Evolutionary conservation across 2,329 filamentous ascomycete species (phyloP).

Genomic region (Botrytis sinoallii): DNA sequence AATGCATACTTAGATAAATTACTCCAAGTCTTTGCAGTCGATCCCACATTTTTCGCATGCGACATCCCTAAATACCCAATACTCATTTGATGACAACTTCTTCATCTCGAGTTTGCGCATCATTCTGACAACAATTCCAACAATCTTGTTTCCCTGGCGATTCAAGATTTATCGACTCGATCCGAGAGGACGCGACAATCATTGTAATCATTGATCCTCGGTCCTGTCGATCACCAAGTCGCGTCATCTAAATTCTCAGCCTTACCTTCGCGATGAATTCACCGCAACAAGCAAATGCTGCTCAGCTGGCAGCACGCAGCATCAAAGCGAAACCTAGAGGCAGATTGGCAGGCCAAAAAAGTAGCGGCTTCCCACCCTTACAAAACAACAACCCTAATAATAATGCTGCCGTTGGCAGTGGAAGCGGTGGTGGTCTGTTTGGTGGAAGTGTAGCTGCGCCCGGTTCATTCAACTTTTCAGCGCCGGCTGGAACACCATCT

Average conservation of each 20-base stretch:
- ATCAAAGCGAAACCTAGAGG: slow-evolving; percentile 32
- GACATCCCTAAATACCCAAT: slow-evolving; percentile 1
- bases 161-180: background rate
- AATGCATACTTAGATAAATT: background rate
- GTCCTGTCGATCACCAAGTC: slow-evolving; percentile 6
- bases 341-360: slow-evolving; percentile 12
- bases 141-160: background rate
- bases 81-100: background rate
- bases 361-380: slow-evolving; percentile 10
- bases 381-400: slow-evolving; percentile 4
- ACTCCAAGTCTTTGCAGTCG: slow-evolving; percentile 7
- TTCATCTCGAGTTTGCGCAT: background rate
- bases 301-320: slow-evolving; percentile 36
- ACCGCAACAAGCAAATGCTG: slow-evolving; percentile 35
- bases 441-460: slow-evolving; percentile 32
- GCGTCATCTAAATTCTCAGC: background rate
- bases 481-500: slow-evolving; percentile 21
- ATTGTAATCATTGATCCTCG: slow-evolving; percentile 2
- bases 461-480: slow-evolving; percentile 33
- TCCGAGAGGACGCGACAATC: slow-evolving; percentile 11
- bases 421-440: slow-evolving; percentile 31
- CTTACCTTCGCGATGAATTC: slow-evolving; percentile 26
- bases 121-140: background rate
- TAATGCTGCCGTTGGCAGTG: slow-evolving; percentile 1
- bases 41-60: background rate